Evolutionary conservation across 225 moss, liverwort and hornwort genomes (phyloP), one percentile per base, ranked within the genome.

Genomic region (Thuidium tamariscinum): DNA sequence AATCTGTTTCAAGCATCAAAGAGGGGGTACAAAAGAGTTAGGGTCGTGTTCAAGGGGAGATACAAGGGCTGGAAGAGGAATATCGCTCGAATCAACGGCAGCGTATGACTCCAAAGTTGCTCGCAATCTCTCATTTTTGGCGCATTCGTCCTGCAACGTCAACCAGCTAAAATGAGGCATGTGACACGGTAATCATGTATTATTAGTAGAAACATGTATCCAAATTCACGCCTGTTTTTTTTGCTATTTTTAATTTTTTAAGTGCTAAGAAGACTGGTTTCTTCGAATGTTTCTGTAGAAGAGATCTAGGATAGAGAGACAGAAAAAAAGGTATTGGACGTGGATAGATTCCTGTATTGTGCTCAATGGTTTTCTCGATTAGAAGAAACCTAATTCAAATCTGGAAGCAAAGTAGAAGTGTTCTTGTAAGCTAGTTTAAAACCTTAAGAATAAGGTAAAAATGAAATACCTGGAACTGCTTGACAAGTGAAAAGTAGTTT

Each of bases 401-500:
- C 74, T 41, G 39, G 59, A n/a, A 79, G 73, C 59, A 36, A 72
- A 65, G 36, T 54, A 72, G 36, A 80, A 23, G 68, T 54, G 65
- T 65, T 42, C 18, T 17, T 27, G 61, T 67, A 67, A 55, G 72
- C 42, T 85, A 26, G 71, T 60, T 48, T 16, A 68, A 59, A n/a
- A 77, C 9, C 29, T n/a, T 75, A 51, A 78, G 34, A 85, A 72
- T 65, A 64, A 57, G 42, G 49, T 57, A 39, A 79, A 73, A n/a
- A 56, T 59, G 51, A 67, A 90, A 69, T 87, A 99, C 98, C 91
- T 99, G 99, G 81, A 99, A 96, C 56, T 89, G 90, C 85, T 99
- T 97, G 75, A 97, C 94, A 62, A 99, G 88, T 64, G 95, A 89
- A 80, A 96, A 97, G 81, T 99, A 99, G 68, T 95, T 94, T 78